phyloP scores from a whole-genome alignment of 805 yeast species.

The Yarrowia divulgata region DNA sequence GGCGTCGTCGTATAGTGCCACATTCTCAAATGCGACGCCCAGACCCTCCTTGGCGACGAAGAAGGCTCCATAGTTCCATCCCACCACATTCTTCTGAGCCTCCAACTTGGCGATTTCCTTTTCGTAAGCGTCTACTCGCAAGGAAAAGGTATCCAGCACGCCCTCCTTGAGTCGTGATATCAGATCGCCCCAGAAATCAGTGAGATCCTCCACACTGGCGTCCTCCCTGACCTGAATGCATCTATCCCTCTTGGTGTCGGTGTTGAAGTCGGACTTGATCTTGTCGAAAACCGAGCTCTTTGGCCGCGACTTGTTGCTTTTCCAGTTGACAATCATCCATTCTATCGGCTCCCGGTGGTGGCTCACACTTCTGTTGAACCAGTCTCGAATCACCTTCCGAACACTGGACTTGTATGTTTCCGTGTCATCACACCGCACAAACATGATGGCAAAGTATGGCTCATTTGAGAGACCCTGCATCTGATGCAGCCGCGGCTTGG shows the following conservation, averaged over 20 bases:
- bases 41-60: conserved; percentile 59
- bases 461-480: conserved; percentile 54
- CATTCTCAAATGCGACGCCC: conserved; percentile 60
- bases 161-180: conserved; percentile 57
- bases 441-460: conserved; percentile 71
- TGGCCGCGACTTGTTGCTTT: conserved; percentile 51
- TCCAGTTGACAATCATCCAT: conserved; percentile 66
- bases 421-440: conserved; percentile 67
- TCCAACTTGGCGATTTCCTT: conserved; percentile 53
- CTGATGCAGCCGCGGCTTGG: conserved; percentile 48
- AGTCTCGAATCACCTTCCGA: conserved; percentile 80
- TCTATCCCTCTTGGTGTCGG: conserved; percentile 50
- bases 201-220: conserved; percentile 42
- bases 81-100: conserved; percentile 50
- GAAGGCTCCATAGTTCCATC: conserved; percentile 57
- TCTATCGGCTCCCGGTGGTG: conserved; percentile 58
- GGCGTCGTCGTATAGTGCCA: conserved; percentile 69
- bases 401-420: conserved; percentile 82
- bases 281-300: conserved; percentile 62
- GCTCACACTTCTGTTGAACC: conserved; percentile 63
- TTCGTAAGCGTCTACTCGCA: conserved; percentile 55
- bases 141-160: conserved; percentile 61
- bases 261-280: conserved; percentile 59
- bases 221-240: conserved; percentile 48
- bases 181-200: conserved; percentile 61